phyloP scores from a whole-genome alignment of 257 asterid genomes.

The Solanum pinnatisectum region DNA sequence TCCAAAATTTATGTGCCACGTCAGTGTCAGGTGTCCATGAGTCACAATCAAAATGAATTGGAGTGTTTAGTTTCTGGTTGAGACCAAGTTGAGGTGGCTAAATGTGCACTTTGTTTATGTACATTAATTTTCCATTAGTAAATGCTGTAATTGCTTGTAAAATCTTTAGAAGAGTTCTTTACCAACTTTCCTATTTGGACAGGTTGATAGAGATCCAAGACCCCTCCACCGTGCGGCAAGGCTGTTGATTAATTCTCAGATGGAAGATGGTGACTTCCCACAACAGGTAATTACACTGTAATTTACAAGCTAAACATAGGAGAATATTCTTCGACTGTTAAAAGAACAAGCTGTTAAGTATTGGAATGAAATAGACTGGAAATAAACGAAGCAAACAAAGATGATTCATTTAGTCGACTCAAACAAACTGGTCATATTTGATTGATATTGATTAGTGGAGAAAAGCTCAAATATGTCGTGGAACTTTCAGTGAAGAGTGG shows the following conservation, averaged over 20 bases:
- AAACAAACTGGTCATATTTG: background rate
- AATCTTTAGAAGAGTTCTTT: background rate
- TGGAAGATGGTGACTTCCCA: conserved; percentile 67
- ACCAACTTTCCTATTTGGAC: background rate
- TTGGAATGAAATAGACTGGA: background rate
- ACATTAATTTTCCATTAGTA: background rate
- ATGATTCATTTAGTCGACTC: background rate
- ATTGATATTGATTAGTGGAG: background rate
- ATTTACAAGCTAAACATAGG: background rate
- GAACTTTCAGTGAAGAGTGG: too few species aligned
- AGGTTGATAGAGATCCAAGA: conserved; percentile 19
- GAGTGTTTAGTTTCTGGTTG: too few species aligned
- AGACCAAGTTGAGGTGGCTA: too few species aligned
- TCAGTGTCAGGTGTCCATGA: too few species aligned
- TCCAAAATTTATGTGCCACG: too few species aligned
- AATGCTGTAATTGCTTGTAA: background rate
- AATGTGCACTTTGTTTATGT: too few species aligned
- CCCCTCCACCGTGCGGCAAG: conserved; percentile 42
- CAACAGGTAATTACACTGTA: conserved; percentile 40
- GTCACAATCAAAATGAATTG: too few species aligned
- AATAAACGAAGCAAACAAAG: background rate
- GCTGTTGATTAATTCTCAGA: conserved; percentile 65
- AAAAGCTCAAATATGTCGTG: background rate
- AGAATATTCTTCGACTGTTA: background rate
- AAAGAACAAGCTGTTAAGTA: background rate